These are phyloP conservation scores for Diaporthe ampelina DNA, from an alignment of 2,329 filamentous ascomycete genomes.

Conservation along the genomic window DNA sequence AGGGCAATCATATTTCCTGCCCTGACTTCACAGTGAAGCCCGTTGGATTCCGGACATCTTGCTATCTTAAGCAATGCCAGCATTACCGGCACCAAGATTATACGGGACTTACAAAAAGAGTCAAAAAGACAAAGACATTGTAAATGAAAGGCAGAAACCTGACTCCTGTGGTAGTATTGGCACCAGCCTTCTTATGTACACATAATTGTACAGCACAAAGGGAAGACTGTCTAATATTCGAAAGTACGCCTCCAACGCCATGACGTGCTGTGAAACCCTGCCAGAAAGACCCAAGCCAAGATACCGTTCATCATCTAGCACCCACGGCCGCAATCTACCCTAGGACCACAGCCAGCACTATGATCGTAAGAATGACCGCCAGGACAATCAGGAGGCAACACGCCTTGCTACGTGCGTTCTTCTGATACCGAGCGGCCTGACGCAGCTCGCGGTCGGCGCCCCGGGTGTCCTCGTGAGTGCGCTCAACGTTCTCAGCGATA, in stretches of 20 bases:
- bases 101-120: not conserved
- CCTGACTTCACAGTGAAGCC: too few relatives aligned
- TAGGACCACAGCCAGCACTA: constrained; percentile 87
- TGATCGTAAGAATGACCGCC: constrained; percentile 88
- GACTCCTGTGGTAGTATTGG: not conserved
- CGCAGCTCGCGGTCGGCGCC: constrained; percentile 89
- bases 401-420: constrained; percentile 92
- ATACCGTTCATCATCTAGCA: constrained; percentile 27
- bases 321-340: constrained; percentile 60
- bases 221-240: not conserved
- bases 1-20: not conserved
- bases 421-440: constrained; percentile 91
- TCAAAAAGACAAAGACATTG: not conserved
- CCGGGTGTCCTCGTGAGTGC: constrained; percentile 83
- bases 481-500: constrained; percentile 90
- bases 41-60: not conserved
- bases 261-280: constrained; percentile 12
- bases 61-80: too few relatives aligned
- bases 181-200: constrained; percentile 23
- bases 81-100: not conserved
- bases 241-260: constrained; percentile 7
- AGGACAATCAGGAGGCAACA: constrained; percentile 93
- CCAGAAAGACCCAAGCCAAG: constrained; percentile 28
- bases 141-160: not conserved
- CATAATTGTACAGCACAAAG: not conserved